Percentiles rank a stretch among this genome's conserved stretches.
phyloP scores from a whole-genome alignment of 306 rosid genomes.

The Notholithocarpus densiflorus region DNA sequence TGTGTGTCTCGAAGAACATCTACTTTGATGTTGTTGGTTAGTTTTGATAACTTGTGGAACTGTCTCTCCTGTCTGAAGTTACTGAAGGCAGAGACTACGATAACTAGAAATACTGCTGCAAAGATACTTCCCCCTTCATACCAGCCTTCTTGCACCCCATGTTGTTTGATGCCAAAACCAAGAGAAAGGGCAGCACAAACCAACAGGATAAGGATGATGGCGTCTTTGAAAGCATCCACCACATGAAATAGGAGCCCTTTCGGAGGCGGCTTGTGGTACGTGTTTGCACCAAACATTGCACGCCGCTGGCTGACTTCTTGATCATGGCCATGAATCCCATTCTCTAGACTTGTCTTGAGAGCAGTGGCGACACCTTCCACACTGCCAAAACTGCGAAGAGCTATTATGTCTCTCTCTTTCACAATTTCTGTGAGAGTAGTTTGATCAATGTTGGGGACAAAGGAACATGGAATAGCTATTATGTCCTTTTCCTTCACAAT shows the following conservation, averaged over 20 bases:
- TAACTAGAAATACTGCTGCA: conserved; percentile 65
- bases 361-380: conserved; percentile 35
- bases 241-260: conserved; percentile 57
- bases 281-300: conserved; percentile 57
- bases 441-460: conserved; percentile 23
- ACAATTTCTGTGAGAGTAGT: conserved; percentile 39
- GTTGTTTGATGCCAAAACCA: conserved; percentile 77
- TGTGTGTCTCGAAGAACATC: conserved; percentile 56
- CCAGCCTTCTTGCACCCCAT: conserved; percentile 78
- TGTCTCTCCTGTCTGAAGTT: conserved; percentile 83
- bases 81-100: conserved; percentile 68
- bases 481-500: neutral
- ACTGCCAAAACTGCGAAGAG: conserved; percentile 37
- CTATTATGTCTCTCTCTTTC: conserved; percentile 36
- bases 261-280: conserved; percentile 62
- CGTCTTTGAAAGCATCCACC: conserved; percentile 70
- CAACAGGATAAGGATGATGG: conserved; percentile 66
- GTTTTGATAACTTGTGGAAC: conserved; percentile 69
- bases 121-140: conserved; percentile 86
- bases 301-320: conserved; percentile 33
- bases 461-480: no score
- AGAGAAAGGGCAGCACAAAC: conserved; percentile 74
- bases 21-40: conserved; percentile 62
- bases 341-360: conserved; percentile 37
- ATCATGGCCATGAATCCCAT: conserved; percentile 43